A percentile compares a stretch with the other conserved stretches of the same genome.
phyloP scores from a whole-genome alignment of 2,329 filamentous ascomycete genomes.

The Aspergillus sp. region DNA sequence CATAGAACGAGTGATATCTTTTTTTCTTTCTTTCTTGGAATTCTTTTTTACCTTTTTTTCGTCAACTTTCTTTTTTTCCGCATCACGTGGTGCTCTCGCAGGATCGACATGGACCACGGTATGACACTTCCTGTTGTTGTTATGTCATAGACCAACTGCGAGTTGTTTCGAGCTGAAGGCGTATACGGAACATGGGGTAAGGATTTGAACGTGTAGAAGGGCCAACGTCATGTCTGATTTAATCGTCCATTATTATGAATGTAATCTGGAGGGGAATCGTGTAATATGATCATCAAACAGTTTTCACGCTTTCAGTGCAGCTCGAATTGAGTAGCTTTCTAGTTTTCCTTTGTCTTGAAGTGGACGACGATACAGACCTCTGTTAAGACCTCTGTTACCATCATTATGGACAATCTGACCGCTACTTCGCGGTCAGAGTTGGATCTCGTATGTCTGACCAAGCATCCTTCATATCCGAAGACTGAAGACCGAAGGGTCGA shows the following conservation, averaged over 20 bases:
- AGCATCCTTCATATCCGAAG: no score
- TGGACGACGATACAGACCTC: no score
- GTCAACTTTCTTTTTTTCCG: slow-evolving; percentile 6
- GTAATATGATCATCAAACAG: no score
- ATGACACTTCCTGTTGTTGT: slow-evolving; percentile 11
- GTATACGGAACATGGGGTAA: slow-evolving; percentile 3
- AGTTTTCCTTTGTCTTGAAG: no score
- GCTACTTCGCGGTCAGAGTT: no score
- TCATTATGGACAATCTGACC: no score
- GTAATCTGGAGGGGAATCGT: background rate
- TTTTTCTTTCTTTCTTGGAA: slow-evolving; percentile 6
- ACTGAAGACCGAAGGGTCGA: no score
- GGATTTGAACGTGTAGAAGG: slow-evolving; percentile 3
- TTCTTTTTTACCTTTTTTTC: slow-evolving; percentile 13
- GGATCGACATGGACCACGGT: slow-evolving; percentile 26
- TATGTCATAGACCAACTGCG: slow-evolving; percentile 7
- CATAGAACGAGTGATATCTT: slow-evolving; percentile 18
- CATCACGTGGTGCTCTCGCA: slow-evolving; percentile 25
- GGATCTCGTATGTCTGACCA: no score
- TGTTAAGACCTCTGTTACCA: no score
- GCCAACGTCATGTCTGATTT: background rate
- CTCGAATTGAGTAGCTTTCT: no score
- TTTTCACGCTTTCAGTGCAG: no score
- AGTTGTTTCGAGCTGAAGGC: slow-evolving; percentile 6
- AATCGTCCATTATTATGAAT: background rate